Percentiles rank a stretch among this genome's conserved stretches.
phyloP scores from a whole-genome alignment of 768 basidiomycete species.

The Boletus vinaceobasis region DNA sequence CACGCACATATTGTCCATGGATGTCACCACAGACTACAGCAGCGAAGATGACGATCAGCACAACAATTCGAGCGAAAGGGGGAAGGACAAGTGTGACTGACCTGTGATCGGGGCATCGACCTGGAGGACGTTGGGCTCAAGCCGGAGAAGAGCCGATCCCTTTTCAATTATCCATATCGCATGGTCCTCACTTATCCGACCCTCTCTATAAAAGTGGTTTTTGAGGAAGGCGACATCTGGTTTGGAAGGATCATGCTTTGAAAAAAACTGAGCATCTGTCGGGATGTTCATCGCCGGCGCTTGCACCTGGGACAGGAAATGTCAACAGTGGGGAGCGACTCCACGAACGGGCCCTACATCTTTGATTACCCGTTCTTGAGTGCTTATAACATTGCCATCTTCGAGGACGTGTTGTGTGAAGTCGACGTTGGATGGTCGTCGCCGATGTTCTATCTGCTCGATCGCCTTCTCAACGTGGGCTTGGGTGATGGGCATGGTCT shows the following conservation, averaged over 20 bases:
- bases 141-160: conserved; percentile 76
- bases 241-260: conserved; percentile 76
- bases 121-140: conserved; percentile 86
- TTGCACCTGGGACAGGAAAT: conserved; percentile 66
- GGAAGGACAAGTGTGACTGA: conserved; percentile 26
- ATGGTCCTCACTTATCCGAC: conserved; percentile 89
- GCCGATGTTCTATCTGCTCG: conserved; percentile 40
- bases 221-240: conserved; percentile 96
- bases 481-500: conserved; percentile 34
- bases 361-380: conserved; percentile 93
- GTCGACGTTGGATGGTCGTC: conserved; percentile 65
- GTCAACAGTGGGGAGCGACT: conserved; percentile 7
- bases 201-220: conserved; percentile 98
- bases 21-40: conserved; percentile 95
- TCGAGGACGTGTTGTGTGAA: conserved; percentile 91
- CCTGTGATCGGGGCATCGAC: conserved; percentile 99
- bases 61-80: not conserved
- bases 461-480: conserved; percentile 35
- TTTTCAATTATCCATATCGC: conserved; percentile 90
- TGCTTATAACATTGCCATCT: conserved; percentile 87
- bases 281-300: conserved; percentile 93
- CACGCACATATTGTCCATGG: conserved; percentile 94
- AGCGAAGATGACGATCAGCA: conserved; percentile 5
- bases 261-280: conserved; percentile 92
- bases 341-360: conserved; percentile 57